A percentile compares a stretch with the other conserved stretches of the same genome.
These are phyloP conservation scores for Pythium rishiriense DNA, from an alignment of 352 stramenopile species.

Conservation along the genomic window DNA sequence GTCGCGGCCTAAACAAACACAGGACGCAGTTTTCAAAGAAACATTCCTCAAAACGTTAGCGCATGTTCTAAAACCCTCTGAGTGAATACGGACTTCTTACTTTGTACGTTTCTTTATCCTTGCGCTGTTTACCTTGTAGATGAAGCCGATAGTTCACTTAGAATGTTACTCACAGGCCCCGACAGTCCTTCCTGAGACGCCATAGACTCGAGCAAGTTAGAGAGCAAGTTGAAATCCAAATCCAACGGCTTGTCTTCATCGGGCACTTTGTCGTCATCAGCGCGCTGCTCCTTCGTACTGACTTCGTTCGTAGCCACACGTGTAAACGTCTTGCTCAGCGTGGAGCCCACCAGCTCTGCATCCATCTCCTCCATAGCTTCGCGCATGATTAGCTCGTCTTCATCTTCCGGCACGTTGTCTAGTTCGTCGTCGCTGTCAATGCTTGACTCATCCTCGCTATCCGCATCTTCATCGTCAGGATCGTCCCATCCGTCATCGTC, in stretches of 20 bases:
- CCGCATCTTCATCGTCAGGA: constrained; percentile 27
- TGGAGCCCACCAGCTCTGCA: constrained; percentile 50
- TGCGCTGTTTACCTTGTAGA: background rate
- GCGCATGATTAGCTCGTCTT: constrained; percentile 45
- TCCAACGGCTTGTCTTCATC: constrained; percentile 53
- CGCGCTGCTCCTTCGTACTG: constrained; percentile 21
- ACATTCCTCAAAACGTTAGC: too few species aligned
- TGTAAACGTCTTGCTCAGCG: constrained; percentile 61
- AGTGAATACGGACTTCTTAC: background rate
- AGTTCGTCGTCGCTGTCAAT: constrained; percentile 39
- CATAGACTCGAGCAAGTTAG: constrained; percentile 81
- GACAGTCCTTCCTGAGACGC: constrained; percentile 72
- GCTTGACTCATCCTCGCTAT: constrained; percentile 29
- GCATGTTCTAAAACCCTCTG: background rate
- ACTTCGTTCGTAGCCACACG: background rate
- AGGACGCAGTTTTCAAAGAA: background rate
- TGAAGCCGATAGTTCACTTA: constrained; percentile 46
- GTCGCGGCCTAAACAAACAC: background rate
- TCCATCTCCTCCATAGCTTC: constrained; percentile 82
- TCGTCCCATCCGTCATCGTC: constrained; percentile 20
- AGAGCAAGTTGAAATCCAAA: constrained; percentile 82
- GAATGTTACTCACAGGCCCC: constrained; percentile 74
- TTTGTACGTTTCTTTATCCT: background rate
- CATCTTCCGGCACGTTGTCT: constrained; percentile 27
- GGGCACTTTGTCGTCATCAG: background rate